These are phyloP conservation scores for Torrubiella hemipterigena DNA, from an alignment of 2,329 filamentous ascomycete species.

Conservation along the genomic window DNA sequence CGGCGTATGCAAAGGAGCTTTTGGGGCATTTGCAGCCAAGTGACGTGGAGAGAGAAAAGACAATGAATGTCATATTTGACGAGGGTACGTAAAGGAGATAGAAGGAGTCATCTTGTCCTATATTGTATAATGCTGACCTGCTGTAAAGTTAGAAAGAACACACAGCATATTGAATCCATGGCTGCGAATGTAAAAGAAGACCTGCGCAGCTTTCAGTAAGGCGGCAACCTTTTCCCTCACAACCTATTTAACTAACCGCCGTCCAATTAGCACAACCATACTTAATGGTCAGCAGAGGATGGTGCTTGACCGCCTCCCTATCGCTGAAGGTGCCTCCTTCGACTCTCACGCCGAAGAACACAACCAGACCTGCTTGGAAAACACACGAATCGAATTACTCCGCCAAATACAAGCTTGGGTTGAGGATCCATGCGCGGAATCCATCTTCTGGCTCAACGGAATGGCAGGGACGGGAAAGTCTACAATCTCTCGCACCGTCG, in stretches of 20 bases:
- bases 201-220: no score
- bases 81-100: no score
- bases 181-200: no score
- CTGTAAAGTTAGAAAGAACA: no score
- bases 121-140: no score
- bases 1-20: constrained; percentile 13
- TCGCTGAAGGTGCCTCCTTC: constrained; percentile 12
- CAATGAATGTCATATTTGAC: no score
- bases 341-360: constrained; percentile 16
- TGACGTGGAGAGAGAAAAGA: no score
- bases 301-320: background rate
- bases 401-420: constrained; percentile 14
- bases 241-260: no score
- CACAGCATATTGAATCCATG: no score
- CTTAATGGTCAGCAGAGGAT: background rate
- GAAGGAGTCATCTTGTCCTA: no score
- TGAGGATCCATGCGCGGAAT: constrained; percentile 7
- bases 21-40: constrained; percentile 4
- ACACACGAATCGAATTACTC: constrained; percentile 15
- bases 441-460: constrained; percentile 20
- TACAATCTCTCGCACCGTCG: constrained; percentile 19
- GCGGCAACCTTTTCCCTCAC: no score
- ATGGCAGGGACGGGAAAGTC: constrained; percentile 23
- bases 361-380: constrained; percentile 13
- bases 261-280: background rate